A percentile compares a stretch with the other conserved stretches of the same genome.
phyloP scores from a whole-genome alignment of 176 grass and related monocot genomes.

The Canna indica region DNA sequence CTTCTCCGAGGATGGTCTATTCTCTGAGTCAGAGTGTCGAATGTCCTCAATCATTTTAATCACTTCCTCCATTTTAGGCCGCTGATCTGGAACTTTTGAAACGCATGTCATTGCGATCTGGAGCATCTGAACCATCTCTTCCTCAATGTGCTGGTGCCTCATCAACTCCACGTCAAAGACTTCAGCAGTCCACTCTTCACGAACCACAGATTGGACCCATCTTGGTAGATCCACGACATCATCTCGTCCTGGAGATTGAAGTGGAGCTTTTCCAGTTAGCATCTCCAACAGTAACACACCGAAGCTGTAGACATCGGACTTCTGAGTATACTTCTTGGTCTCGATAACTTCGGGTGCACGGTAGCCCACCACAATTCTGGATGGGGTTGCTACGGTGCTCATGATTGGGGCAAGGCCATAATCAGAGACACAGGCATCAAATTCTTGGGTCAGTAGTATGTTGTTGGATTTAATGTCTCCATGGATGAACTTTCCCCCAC shows the following conservation, averaged over 20 bases:
- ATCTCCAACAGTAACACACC: slow-evolving; percentile 83
- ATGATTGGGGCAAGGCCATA: slow-evolving; percentile 77
- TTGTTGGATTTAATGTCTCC: slow-evolving; percentile 90
- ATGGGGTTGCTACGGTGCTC: slow-evolving; percentile 29
- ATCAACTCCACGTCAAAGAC: slow-evolving; percentile 85
- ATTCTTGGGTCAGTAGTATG: slow-evolving; percentile 57
- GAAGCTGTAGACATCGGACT: slow-evolving; percentile 89
- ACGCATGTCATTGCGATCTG: slow-evolving; percentile 94
- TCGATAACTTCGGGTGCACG: slow-evolving; percentile 81
- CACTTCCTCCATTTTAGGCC: slow-evolving; percentile 91
- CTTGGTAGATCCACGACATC: slow-evolving; percentile 59
- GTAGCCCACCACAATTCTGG: slow-evolving; percentile 59
- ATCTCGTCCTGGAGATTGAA: slow-evolving; percentile 58
- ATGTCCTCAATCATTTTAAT: slow-evolving; percentile 60
- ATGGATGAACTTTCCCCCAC: slow-evolving; percentile 83
- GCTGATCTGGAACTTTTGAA: slow-evolving; percentile 36
- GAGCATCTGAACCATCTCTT: slow-evolving; percentile 95
- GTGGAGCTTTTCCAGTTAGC: slow-evolving; percentile 83
- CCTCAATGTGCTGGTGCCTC: slow-evolving; percentile 68
- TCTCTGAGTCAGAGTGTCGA: slow-evolving; percentile 45
- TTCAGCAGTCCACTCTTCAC: slow-evolving; percentile 93
- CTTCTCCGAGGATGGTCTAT: slow-evolving; percentile 41
- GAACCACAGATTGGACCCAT: slow-evolving; percentile 92
- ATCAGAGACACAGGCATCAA: slow-evolving; percentile 54
- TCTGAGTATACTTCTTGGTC: slow-evolving; percentile 56